Percentiles rank a stretch among this genome's conserved stretches.
Evolutionary conservation across 352 stramenopile genomes (phyloP).

Genomic region (Phytophthora meadii): DNA sequence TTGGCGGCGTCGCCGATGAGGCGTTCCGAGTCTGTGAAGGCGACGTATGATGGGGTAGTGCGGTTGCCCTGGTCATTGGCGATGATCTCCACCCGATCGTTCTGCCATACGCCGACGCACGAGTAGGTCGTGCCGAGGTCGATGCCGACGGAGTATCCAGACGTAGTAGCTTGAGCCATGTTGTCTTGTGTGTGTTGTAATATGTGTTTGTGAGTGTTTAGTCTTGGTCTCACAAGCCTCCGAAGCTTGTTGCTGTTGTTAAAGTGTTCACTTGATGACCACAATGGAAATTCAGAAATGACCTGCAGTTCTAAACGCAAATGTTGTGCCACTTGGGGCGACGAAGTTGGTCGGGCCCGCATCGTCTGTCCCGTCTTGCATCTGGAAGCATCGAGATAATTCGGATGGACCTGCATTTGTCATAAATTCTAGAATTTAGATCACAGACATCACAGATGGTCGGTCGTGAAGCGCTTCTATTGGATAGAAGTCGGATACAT

Average conservation of each 20-base stretch:
- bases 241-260: neutral
- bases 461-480: neutral
- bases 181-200: conserved; percentile 12
- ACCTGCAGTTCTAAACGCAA: neutral
- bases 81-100: conserved; percentile 95
- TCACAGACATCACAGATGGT: neutral
- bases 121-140: conserved; percentile 95
- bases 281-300: conserved; percentile 36
- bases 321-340: neutral
- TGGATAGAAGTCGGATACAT: neutral
- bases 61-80: conserved; percentile 96
- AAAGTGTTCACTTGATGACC: conserved; percentile 20
- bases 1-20: conserved; percentile 96
- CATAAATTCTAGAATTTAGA: no score
- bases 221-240: conserved; percentile 5
- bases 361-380: neutral
- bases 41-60: conserved; percentile 95
- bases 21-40: conserved; percentile 93
- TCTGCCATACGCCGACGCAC: conserved; percentile 95
- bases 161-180: conserved; percentile 29
- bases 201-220: neutral
- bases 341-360: neutral
- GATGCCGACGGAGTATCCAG: conserved; percentile 74
- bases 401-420: neutral
- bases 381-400: neutral